These are phyloP conservation scores for Colletotrichum sp. DNA, from an alignment of 2,329 filamentous ascomycete genomes.

Conservation along the genomic window DNA sequence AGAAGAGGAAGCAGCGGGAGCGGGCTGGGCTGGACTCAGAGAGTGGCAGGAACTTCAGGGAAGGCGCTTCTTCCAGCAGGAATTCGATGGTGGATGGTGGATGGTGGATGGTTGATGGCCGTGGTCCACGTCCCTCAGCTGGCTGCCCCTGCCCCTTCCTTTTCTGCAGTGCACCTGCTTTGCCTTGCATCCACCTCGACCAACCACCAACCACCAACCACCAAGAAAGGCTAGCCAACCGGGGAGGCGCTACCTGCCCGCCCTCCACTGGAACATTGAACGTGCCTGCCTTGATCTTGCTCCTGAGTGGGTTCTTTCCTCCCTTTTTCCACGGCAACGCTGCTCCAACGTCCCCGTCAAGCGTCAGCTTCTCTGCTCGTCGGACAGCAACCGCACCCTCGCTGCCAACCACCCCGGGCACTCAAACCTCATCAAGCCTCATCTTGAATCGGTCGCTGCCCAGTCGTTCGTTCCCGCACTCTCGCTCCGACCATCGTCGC, in stretches of 20 bases:
- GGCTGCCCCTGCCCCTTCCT: neutral
- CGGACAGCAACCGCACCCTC: slow-evolving; percentile 20
- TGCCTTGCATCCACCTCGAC: neutral
- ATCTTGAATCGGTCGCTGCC: neutral
- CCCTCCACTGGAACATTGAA: neutral
- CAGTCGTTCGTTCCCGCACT: slow-evolving; percentile 17
- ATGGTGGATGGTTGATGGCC: neutral
- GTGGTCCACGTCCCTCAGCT: neutral
- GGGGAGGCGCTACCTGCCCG: neutral
- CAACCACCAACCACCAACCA: neutral
- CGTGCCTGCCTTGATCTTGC: neutral
- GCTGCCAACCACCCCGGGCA: neutral
- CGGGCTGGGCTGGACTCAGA: neutral
- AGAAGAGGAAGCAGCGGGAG: neutral
- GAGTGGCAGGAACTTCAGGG: neutral
- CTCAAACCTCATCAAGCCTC: slow-evolving; percentile 13
- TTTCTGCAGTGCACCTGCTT: neutral
- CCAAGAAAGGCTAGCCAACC: neutral
- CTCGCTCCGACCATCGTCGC: slow-evolving; percentile 12
- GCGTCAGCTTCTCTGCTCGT: slow-evolving; percentile 4
- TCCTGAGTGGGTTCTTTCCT: slow-evolving; percentile 14
- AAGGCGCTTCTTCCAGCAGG: neutral
- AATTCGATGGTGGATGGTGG: neutral
- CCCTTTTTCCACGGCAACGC: slow-evolving; percentile 30
- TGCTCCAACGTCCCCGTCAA: slow-evolving; percentile 11